A percentile compares a stretch with the other conserved stretches of the same genome.
phyloP scores from a whole-genome alignment of 2,329 filamentous ascomycete species.

The Penicillium sp. region DNA sequence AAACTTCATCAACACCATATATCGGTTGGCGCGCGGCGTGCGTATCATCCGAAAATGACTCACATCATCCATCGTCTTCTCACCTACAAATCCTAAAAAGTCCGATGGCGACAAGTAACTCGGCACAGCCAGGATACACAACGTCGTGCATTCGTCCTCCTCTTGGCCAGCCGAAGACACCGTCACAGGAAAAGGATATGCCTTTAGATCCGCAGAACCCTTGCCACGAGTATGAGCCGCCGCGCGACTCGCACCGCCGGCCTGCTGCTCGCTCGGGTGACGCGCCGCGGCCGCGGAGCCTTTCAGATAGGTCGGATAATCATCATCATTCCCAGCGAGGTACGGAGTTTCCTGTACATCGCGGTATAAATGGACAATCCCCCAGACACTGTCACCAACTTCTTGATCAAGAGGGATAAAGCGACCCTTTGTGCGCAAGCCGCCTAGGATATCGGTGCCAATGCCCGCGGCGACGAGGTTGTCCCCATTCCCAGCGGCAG shows the following conservation, averaged over 20 bases:
- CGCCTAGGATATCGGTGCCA: constrained; percentile 58
- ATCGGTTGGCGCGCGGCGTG: constrained; percentile 84
- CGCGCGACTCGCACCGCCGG: constrained; percentile 28
- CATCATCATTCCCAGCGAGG: constrained; percentile 51
- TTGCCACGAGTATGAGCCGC: constrained; percentile 10
- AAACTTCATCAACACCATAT: constrained; percentile 96
- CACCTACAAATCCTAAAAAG: constrained; percentile 87
- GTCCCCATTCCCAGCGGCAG: constrained; percentile 43
- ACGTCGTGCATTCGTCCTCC: constrained; percentile 72
- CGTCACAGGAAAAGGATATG: constrained; percentile 25
- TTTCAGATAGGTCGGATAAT: constrained; percentile 48
- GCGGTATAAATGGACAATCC: constrained; percentile 90
- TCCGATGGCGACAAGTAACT: constrained; percentile 91
- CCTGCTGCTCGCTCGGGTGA: constrained; percentile 31
- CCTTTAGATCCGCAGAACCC: constrained; percentile 13
- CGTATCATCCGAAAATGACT: constrained; percentile 94
- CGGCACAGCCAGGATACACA: constrained; percentile 93
- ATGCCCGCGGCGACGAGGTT: constrained; percentile 52
- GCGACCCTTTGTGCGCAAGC: constrained; percentile 79
- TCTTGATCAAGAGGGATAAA: constrained; percentile 72
- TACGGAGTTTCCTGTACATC: constrained; percentile 75
- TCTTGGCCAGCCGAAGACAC: constrained; percentile 15
- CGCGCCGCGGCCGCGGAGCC: constrained; percentile 43
- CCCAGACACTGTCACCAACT: constrained; percentile 83
- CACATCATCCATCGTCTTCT: constrained; percentile 81